Evolutionary conservation across 2,329 filamentous ascomycete genomes (phyloP).

Genomic region (Microascus cirrosus): DNA sequence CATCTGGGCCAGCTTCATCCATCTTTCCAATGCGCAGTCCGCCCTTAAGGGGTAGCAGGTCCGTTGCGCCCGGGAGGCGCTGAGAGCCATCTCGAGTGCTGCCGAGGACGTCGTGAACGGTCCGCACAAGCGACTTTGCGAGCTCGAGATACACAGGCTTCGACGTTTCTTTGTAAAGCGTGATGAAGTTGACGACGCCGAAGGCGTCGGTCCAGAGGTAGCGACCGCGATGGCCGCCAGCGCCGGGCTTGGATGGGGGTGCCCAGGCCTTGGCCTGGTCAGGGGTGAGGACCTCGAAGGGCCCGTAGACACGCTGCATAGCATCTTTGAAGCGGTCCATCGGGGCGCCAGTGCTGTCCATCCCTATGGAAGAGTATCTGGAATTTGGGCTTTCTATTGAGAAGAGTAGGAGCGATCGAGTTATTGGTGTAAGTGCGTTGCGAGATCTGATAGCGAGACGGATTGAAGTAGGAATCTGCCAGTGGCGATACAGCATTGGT

Average conservation of each 20-base stretch:
- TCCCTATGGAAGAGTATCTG: neutral
- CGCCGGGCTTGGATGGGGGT: constrained; percentile 29
- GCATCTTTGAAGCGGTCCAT: constrained; percentile 20
- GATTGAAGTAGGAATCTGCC: neutral
- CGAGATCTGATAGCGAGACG: neutral
- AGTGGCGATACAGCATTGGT: neutral
- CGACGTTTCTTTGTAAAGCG: constrained; percentile 29
- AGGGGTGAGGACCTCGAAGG: constrained; percentile 13
- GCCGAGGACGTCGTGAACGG: constrained; percentile 42
- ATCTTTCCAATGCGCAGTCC: constrained; percentile 48
- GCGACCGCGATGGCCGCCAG: constrained; percentile 43
- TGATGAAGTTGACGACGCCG: constrained; percentile 47
- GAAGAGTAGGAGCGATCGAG: neutral
- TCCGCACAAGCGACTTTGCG: constrained; percentile 32
- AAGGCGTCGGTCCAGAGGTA: constrained; percentile 53
- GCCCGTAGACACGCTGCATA: constrained; percentile 25
- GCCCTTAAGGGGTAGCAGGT: constrained; percentile 36
- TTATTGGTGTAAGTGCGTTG: neutral
- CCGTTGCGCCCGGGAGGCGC: constrained; percentile 38
- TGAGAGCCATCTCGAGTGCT: constrained; percentile 33
- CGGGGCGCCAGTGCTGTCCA: neutral
- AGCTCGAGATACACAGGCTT: constrained; percentile 31
- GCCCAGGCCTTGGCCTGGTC: constrained; percentile 24
- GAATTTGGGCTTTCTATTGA: neutral
- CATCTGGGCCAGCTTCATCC: constrained; percentile 32